Evolutionary conservation across 2,329 filamentous ascomycete genomes (phyloP).

Genomic region (Microsporum audouinii): DNA sequence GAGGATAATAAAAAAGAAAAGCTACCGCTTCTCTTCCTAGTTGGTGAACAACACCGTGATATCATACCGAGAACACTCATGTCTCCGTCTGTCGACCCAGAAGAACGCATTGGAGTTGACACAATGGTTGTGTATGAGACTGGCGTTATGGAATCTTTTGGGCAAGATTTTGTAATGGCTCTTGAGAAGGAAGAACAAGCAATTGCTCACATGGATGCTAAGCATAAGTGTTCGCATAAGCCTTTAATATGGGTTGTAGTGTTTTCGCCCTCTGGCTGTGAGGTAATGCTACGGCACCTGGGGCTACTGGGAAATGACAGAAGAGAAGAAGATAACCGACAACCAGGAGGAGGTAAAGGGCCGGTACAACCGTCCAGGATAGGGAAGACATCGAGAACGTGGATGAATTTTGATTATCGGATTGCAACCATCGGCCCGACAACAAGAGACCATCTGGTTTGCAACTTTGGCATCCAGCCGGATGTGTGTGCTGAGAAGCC

Average conservation of each 20-base stretch:
- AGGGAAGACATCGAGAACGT: constrained; percentile 12
- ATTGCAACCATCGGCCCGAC: constrained; percentile 90
- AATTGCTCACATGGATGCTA: constrained; percentile 5
- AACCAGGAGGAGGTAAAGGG: not conserved
- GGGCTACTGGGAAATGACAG: constrained; percentile 33
- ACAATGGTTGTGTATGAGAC: constrained; percentile 84
- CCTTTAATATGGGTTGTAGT: constrained; percentile 31
- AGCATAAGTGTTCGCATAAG: not conserved
- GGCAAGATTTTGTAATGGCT: constrained; percentile 48
- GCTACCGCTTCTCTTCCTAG: constrained; percentile 67
- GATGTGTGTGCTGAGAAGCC: constrained; percentile 64
- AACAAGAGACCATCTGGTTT: constrained; percentile 60
- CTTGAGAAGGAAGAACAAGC: constrained; percentile 28
- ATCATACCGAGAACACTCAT: constrained; percentile 76
- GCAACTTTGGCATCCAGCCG: constrained; percentile 33
- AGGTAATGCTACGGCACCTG: constrained; percentile 47
- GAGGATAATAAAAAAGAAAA: constrained; percentile 15
- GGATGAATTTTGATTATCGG: constrained; percentile 39
- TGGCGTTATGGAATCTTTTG: constrained; percentile 67
- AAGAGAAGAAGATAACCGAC: not conserved
- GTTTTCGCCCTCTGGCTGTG: constrained; percentile 52
- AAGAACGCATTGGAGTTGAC: constrained; percentile 53
- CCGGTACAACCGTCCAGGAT: constrained; percentile 4
- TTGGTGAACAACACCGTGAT: constrained; percentile 80
- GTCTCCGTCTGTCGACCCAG: constrained; percentile 40